A percentile compares a stretch with the other conserved stretches of the same genome.
phyloP scores from a whole-genome alignment of 805 yeast species.

The Sugiyamaella floridensis region DNA sequence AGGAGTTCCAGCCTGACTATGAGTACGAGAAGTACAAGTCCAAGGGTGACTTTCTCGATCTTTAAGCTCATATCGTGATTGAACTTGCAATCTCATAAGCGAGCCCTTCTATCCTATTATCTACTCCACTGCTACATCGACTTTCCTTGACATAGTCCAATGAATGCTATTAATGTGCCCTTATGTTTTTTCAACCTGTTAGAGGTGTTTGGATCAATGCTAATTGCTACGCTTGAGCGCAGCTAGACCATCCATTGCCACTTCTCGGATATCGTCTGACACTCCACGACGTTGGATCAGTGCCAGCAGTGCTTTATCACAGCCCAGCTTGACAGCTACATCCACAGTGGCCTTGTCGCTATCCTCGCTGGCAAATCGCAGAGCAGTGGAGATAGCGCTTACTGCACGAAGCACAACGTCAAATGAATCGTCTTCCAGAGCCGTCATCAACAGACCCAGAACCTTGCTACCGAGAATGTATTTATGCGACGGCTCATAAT shows the following conservation, averaged over 20 bases:
- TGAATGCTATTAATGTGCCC: too few relatives aligned
- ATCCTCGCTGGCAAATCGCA: neutral
- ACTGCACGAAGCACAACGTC: slow-evolving; percentile 2
- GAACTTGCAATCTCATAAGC: too few relatives aligned
- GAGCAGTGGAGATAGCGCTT: neutral
- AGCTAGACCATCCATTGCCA: too few relatives aligned
- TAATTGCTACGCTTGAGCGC: too few relatives aligned
- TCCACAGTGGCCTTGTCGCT: neutral
- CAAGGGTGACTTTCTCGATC: slow-evolving; percentile 15
- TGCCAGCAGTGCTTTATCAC: neutral
- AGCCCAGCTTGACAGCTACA: neutral
- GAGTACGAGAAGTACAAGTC: slow-evolving; percentile 38
- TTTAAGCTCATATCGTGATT: neutral
- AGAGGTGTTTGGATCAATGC: too few relatives aligned
- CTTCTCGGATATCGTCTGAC: too few relatives aligned
- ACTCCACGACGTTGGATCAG: too few relatives aligned
- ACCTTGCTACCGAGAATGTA: slow-evolving; percentile 24
- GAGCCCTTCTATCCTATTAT: too few relatives aligned
- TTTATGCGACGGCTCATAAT: slow-evolving; percentile 31
- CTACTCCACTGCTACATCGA: too few relatives aligned
- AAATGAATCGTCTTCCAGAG: slow-evolving; percentile 4
- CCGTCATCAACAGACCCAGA: slow-evolving; percentile 12
- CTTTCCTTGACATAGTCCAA: too few relatives aligned
- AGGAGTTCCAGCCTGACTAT: slow-evolving; percentile 67
- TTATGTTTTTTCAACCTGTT: too few relatives aligned